Percentiles rank a stretch among this genome's conserved stretches.
phyloP scores from a whole-genome alignment of 2,329 filamentous ascomycete species.

The Neofusicoccum sp. region DNA sequence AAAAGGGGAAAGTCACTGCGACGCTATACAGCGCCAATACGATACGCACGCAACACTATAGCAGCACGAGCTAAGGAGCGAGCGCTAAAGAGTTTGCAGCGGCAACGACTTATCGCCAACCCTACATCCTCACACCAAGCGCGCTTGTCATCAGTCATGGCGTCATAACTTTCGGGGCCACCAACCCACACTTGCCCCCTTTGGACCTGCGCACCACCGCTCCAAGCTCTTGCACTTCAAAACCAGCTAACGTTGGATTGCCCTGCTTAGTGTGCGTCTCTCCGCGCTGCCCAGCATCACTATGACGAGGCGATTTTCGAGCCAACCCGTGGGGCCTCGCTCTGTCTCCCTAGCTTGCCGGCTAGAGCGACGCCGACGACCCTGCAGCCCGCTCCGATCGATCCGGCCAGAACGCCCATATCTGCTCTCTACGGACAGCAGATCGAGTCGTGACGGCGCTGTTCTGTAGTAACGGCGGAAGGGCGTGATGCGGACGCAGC shows the following conservation, averaged over 20 bases:
- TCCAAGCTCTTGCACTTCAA: too few species aligned
- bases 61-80: background rate
- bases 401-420: background rate
- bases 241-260: too few species aligned
- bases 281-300: background rate
- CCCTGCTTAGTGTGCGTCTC: too few species aligned
- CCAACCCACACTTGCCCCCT: background rate
- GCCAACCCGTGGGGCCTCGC: background rate
- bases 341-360: background rate
- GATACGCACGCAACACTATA: constrained; percentile 4
- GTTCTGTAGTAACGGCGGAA: background rate
- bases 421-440: background rate
- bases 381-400: constrained; percentile 1
- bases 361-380: background rate
- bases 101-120: constrained; percentile 15
- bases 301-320: background rate
- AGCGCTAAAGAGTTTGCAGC: background rate
- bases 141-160: constrained; percentile 2
- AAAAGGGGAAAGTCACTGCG: background rate
- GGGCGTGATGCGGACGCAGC: too few species aligned
- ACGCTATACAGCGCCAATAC: background rate
- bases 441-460: background rate
- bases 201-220: background rate
- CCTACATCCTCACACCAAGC: background rate
- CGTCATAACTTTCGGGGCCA: constrained; percentile 6